Evolutionary conservation across 1,139 yeast genomes (phyloP).

Genomic region (Yarrowia galli): DNA sequence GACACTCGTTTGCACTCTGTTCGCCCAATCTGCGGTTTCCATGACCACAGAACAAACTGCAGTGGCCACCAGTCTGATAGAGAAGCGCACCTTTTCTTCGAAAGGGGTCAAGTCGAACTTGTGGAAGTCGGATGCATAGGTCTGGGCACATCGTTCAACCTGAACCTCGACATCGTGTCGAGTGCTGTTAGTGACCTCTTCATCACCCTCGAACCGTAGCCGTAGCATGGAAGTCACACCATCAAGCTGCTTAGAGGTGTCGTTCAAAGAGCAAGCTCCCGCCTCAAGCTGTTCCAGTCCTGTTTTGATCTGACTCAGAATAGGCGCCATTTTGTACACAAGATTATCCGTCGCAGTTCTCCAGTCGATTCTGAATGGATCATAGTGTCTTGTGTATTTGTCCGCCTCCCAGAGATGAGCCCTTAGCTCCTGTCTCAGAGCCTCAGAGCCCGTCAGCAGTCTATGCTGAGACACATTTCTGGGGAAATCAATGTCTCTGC

Average conservation of each 20-base stretch:
- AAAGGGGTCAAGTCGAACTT: slow-evolving; percentile 10
- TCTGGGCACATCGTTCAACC: slow-evolving; percentile 1
- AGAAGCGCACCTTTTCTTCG: slow-evolving; percentile 6
- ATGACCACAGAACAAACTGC: slow-evolving; percentile 16
- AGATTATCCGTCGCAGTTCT: slow-evolving; percentile 9
- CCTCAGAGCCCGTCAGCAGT: slow-evolving; percentile 25
- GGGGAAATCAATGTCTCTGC: slow-evolving; percentile 20
- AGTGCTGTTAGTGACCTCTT: slow-evolving; percentile 6
- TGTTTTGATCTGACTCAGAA: not conserved
- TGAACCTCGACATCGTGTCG: slow-evolving; percentile 18
- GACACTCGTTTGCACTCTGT: not conserved
- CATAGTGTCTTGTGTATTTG: not conserved
- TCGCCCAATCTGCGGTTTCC: slow-evolving; percentile 25
- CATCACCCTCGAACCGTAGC: slow-evolving; percentile 11
- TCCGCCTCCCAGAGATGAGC: slow-evolving; percentile 4
- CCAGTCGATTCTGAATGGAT: slow-evolving; percentile 26
- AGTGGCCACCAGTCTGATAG: slow-evolving; percentile 5
- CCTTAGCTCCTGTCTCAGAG: slow-evolving; percentile 26
- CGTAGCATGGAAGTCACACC: slow-evolving; percentile 14
- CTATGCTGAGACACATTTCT: slow-evolving; percentile 26
- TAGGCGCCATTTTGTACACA: slow-evolving; percentile 23
- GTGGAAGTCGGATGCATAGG: slow-evolving; percentile 11
- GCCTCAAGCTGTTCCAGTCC: not conserved
- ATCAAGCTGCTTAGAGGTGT: not conserved
- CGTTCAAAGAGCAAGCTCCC: not conserved